phyloP scores from a whole-genome alignment of 345 rosid genomes.

The Eucalyptus leucophloia region DNA sequence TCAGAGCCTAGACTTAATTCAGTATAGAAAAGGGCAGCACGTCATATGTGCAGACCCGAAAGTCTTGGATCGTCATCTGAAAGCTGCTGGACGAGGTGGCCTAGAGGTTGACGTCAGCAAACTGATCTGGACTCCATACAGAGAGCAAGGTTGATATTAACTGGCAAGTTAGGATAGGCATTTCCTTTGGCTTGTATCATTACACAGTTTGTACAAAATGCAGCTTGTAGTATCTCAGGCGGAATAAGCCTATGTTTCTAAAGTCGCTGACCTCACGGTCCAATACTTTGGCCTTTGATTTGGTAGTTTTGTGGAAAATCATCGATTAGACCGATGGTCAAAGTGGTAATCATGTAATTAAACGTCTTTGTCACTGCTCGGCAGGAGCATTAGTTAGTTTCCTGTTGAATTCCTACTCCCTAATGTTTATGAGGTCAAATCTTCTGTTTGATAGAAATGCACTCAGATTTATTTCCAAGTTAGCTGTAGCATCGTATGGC shows the following conservation, averaged over 20 bases:
- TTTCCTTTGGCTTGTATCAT: not conserved
- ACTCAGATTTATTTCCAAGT: not conserved
- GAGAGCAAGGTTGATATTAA: conserved; percentile 56
- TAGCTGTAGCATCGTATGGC: not conserved
- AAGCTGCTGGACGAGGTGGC: conserved; percentile 97
- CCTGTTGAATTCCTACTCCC: not conserved
- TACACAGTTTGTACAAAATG: not conserved
- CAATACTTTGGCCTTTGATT: not conserved
- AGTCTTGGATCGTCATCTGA: conserved; percentile 91
- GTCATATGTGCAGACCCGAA: conserved; percentile 98
- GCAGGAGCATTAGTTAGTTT: not conserved
- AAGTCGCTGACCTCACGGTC: not conserved
- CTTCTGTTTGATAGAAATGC: not conserved
- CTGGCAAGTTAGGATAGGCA: not conserved
- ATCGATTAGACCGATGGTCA: not conserved
- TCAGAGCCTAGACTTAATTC: conserved; percentile 93
- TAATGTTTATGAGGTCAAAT: not conserved
- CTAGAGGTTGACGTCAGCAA: conserved; percentile 96
- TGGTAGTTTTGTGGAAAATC: not conserved
- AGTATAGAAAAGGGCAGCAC: conserved; percentile 97
- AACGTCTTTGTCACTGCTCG: not conserved
- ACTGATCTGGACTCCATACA: conserved; percentile 97
- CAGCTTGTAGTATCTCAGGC: not conserved
- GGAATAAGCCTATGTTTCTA: not conserved
- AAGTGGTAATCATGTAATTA: not conserved